These are phyloP conservation scores for Wallacemonas sp. DNA, from an alignment of 208 protist genomes.

Conservation along the genomic window DNA sequence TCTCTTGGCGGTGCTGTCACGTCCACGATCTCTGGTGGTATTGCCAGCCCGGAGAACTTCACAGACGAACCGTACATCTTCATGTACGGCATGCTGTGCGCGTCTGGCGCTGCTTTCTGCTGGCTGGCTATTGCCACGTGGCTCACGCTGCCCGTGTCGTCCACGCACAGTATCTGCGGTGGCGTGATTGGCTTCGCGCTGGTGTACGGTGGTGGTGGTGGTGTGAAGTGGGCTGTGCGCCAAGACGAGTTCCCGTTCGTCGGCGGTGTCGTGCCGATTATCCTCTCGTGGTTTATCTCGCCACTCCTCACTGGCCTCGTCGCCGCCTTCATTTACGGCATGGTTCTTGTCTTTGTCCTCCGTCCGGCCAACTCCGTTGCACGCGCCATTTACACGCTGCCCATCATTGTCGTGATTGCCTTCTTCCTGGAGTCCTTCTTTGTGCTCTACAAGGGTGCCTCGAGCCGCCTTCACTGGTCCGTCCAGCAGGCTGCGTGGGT, in stretches of 20 bases:
- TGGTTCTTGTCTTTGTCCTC: slow-evolving; percentile 55
- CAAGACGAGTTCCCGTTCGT: slow-evolving; percentile 71
- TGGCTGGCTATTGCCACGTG: slow-evolving; percentile 70
- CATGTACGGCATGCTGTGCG: slow-evolving; percentile 87
- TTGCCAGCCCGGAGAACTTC: slow-evolving; percentile 64
- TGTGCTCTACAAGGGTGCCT: slow-evolving; percentile 74
- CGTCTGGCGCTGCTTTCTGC: slow-evolving; percentile 58
- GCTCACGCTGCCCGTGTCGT: slow-evolving; percentile 72
- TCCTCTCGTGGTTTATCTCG: slow-evolving; percentile 86
- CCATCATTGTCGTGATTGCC: slow-evolving; percentile 61
- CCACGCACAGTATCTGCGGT: slow-evolving; percentile 82
- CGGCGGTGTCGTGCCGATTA: slow-evolving; percentile 67
- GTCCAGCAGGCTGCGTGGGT: slow-evolving; percentile 58
- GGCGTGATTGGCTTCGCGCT: slow-evolving; percentile 82
- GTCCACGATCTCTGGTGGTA: slow-evolving; percentile 76
- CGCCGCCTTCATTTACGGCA: slow-evolving; percentile 57
- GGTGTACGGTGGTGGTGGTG: slow-evolving; percentile 62
- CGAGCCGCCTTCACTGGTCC: slow-evolving; percentile 56
- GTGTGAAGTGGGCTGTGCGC: slow-evolving; percentile 60
- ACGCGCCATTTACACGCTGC: slow-evolving; percentile 57
- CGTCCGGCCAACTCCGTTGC: slow-evolving; percentile 51
- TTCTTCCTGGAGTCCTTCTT: slow-evolving; percentile 87
- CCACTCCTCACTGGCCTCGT: slow-evolving; percentile 64
- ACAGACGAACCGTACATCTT: slow-evolving; percentile 66
- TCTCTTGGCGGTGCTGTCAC: slow-evolving; percentile 72